Conservation (phyloP, 371 early-diverging fungal genomes). For the Mucor piriformis region DNA sequence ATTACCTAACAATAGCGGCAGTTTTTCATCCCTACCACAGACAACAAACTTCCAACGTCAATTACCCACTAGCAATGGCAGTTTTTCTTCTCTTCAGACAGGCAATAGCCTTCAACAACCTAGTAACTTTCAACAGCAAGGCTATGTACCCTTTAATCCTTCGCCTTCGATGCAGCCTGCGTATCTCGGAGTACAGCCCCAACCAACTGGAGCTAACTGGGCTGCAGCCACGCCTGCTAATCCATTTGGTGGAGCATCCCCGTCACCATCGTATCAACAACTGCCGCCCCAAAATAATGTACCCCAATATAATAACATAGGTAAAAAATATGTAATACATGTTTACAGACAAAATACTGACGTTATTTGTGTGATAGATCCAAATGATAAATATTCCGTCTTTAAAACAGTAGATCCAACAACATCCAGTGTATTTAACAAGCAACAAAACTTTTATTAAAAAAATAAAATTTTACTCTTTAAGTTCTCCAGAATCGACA, state of each 20-base stretch:
- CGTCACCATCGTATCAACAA: neutral
- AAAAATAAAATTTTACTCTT: slow-evolving; percentile 34
- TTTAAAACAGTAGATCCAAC: slow-evolving; percentile 39
- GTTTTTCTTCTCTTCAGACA: neutral
- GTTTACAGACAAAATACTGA: neutral
- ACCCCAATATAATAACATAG: slow-evolving; percentile 4
- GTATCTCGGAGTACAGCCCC: slow-evolving; percentile 7
- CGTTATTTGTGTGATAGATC: slow-evolving; percentile 12
- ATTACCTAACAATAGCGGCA: neutral
- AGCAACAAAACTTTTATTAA: slow-evolving; percentile 18
- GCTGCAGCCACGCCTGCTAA: slow-evolving; percentile 51
- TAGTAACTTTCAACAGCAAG: neutral
- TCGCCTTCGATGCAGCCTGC: slow-evolving; percentile 2
- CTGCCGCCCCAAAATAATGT: slow-evolving; percentile 8
- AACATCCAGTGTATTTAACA: slow-evolving; percentile 44
- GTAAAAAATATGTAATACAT: neutral
- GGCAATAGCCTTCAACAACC: slow-evolving; percentile 19
- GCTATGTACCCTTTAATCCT: neutral
- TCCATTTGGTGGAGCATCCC: slow-evolving; percentile 37
- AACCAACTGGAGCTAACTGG: slow-evolving; percentile 35
- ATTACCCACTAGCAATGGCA: neutral
- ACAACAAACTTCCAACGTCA: no score
- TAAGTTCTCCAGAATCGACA: slow-evolving; percentile 80
- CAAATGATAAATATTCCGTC: slow-evolving; percentile 48
- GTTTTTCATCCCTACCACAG: neutral